Evolutionary conservation across 1,284 basidiomycete species (phyloP).

Genomic region (Paramarasmius palmivorus): DNA sequence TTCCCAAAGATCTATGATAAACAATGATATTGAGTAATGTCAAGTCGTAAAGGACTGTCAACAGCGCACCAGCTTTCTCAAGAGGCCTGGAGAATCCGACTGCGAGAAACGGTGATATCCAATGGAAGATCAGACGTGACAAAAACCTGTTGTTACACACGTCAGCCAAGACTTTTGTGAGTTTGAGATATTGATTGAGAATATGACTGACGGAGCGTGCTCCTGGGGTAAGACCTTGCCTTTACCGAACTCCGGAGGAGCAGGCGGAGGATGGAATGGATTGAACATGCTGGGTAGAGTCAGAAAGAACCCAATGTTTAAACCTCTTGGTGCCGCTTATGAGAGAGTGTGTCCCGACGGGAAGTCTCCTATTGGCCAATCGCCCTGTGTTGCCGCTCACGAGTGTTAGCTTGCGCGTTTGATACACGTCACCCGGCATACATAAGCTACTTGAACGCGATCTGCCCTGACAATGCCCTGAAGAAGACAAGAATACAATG

Average conservation of each 20-base stretch:
- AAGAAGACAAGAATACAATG: too few species aligned
- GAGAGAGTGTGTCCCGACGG: too few species aligned
- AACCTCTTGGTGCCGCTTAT: background rate
- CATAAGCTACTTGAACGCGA: background rate
- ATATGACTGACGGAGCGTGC: conserved; percentile 35
- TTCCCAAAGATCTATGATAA: conserved; percentile 50
- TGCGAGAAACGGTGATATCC: conserved; percentile 51
- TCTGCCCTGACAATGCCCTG: too few species aligned
- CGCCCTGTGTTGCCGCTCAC: too few species aligned
- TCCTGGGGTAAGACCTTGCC: conserved; percentile 41
- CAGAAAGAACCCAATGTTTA: background rate
- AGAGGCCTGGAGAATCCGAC: conserved; percentile 59
- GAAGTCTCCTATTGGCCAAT: too few species aligned
- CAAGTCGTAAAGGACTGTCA: background rate
- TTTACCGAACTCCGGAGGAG: conserved; percentile 41
- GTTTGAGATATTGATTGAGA: background rate
- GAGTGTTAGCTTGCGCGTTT: too few species aligned
- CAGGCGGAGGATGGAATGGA: conserved; percentile 37
- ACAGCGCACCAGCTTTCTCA: conserved; percentile 50
- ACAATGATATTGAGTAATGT: background rate
- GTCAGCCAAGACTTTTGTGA: background rate
- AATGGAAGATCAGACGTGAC: conserved; percentile 48
- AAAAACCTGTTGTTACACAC: conserved; percentile 29
- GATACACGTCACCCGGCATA: background rate
- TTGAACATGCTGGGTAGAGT: conserved; percentile 2